Evolutionary conservation across 352 stramenopile genomes (phyloP), one percentile per base, ranked within the genome.

Genomic region (Globisporangium alternatum): DNA sequence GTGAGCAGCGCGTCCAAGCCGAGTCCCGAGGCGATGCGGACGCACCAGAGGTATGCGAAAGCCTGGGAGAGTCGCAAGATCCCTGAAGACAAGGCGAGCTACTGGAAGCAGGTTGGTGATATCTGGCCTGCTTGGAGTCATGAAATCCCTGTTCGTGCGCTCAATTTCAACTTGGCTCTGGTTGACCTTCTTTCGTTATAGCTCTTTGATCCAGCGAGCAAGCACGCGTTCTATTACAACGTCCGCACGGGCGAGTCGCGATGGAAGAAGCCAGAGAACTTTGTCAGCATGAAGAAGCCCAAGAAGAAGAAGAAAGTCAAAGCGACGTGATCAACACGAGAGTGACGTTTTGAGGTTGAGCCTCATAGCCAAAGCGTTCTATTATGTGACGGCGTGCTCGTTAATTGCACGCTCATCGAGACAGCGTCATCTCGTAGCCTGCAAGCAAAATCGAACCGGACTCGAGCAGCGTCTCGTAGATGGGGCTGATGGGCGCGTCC

Each of bases 391-490:
- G 10, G 9, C 45, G 12, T 6, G 10, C 28, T 31, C 4, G 30
- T 21, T 35, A 12, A 31, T 19, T 33, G 9, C 6, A n/a, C 12
- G n/a, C 28, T 56, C 52, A 67, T 45, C 62, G 44, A 5, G 55
- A 53, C 10, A 68, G 49, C 15, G 72, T 73, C 37, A 92, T 66
- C 67, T 94, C 85, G 64, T 94, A 96, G 12, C 86, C 85, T 58
- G 87, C 87, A 30, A 96, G 70, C 59, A 96, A 65, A n/a, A 91
- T 90, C 31, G 81, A 68, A 47, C 80, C 87, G 0, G 81, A 89
- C 49, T 93, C 86, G 48, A 89, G 77, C 28, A 96, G 59, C 22
- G 91, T 64, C 6, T 93, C 81, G 59, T 90, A 94, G 47, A 93
- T 77, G 7, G 81, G 70, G 66, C 80, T 90, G 33, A 82, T 49